These are phyloP conservation scores for Royoungia palumana DNA, from an alignment of 768 basidiomycete species.

Conservation along the genomic window DNA sequence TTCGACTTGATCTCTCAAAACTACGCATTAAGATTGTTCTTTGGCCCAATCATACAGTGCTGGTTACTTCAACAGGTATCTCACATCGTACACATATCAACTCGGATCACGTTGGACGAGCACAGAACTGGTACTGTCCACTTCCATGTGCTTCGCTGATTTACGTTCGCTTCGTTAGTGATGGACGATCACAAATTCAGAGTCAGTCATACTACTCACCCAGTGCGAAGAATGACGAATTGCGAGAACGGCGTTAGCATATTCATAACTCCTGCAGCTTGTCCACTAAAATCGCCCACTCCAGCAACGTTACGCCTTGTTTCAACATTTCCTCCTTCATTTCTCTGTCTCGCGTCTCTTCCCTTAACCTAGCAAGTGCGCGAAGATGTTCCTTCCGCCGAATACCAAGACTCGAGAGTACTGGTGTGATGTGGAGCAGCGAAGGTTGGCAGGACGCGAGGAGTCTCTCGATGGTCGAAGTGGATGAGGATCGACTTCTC, in stretches of 20 bases:
- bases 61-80: too few species aligned
- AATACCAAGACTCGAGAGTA: slow-evolving; percentile 58
- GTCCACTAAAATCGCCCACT: slow-evolving; percentile 78
- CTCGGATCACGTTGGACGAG: not conserved
- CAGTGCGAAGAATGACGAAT: not conserved
- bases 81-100: not conserved
- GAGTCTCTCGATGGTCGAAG: slow-evolving; percentile 46
- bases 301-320: slow-evolving; percentile 66
- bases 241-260: not conserved
- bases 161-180: not conserved
- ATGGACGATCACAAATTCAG: not conserved
- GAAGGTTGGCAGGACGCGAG: slow-evolving; percentile 64
- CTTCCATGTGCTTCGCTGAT: not conserved
- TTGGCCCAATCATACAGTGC: too few species aligned
- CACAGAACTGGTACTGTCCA: not conserved
- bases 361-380: slow-evolving; percentile 58
- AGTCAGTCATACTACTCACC: slow-evolving; percentile 1
- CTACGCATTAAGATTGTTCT: too few species aligned
- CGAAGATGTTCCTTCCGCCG: slow-evolving; percentile 55
- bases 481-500: slow-evolving; percentile 35
- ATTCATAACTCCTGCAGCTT: slow-evolving; percentile 43
- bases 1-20: too few species aligned
- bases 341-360: slow-evolving; percentile 65
- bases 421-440: slow-evolving; percentile 57
- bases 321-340: slow-evolving; percentile 67